A percentile compares a stretch with the other conserved stretches of the same genome.
phyloP scores from a whole-genome alignment of 202 grass and related monocot genomes.

The Zoysia matrella region DNA sequence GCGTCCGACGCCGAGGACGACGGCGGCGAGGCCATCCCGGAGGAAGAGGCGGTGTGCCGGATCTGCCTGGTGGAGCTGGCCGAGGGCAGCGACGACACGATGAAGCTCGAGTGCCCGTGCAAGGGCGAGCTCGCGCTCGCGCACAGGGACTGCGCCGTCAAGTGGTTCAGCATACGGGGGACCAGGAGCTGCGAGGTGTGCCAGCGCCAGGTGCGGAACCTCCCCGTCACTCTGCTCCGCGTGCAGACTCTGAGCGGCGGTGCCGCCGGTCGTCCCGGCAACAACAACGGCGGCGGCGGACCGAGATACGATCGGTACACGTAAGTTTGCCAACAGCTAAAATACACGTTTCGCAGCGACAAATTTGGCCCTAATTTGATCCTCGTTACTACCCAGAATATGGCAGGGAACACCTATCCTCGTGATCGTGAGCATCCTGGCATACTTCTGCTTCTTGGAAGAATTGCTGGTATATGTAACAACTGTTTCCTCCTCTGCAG shows the following conservation, averaged over 20 bases:
- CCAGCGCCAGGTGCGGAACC: conserved; percentile 77
- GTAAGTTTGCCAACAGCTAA: conserved; percentile 8
- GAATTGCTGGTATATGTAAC: conserved; percentile 66
- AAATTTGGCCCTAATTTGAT: no score
- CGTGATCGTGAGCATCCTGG: conserved; percentile 79
- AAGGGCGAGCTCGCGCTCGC: conserved; percentile 87
- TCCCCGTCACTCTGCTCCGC: conserved; percentile 82
- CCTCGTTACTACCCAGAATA: conserved; percentile 49
- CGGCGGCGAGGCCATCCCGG: conserved; percentile 70
- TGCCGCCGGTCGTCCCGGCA: background rate
- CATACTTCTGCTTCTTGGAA: conserved; percentile 97
- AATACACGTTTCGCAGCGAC: no score
- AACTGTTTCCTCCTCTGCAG: no score
- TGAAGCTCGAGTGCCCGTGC: conserved; percentile 84
- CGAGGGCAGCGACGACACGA: conserved; percentile 68
- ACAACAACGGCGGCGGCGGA: background rate
- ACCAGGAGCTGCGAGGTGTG: conserved; percentile 89
- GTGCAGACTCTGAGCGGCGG: conserved; percentile 43
- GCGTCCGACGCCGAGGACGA: conserved; percentile 37
- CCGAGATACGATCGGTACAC: conserved; percentile 46
- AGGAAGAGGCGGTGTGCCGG: conserved; percentile 96
- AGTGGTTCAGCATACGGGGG: conserved; percentile 92
- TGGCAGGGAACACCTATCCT: conserved; percentile 85
- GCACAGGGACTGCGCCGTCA: conserved; percentile 79
- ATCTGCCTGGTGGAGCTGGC: conserved; percentile 86